Evolutionary conservation across 495 filamentous ascomycete species (phyloP).

Genomic region (Lentithecium fluviatile): DNA sequence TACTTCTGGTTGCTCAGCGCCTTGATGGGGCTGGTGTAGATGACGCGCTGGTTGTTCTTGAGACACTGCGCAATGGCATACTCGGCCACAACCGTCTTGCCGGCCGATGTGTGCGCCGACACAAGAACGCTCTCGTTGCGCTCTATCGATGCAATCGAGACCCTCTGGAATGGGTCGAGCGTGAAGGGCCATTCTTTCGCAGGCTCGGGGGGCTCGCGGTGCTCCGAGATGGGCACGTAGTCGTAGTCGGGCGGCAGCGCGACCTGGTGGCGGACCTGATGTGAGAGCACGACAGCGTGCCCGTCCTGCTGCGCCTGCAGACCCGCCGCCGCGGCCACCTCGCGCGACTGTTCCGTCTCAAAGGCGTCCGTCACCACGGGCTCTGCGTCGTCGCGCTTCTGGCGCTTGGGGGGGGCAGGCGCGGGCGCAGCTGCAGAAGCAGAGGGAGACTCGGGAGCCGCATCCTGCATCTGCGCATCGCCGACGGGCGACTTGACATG

Average conservation of each 20-base stretch:
- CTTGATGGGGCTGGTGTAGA: constrained; percentile 99
- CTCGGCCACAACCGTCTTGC: constrained; percentile 96
- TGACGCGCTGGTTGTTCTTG: constrained; percentile 94
- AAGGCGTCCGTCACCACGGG: constrained; percentile 91
- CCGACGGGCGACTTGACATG: constrained; percentile 56
- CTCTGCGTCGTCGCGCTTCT: constrained; percentile 69
- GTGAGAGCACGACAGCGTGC: constrained; percentile 73
- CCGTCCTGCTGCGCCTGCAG: constrained; percentile 66
- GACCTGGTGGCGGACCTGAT: constrained; percentile 98
- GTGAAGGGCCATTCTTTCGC: constrained; percentile 83
- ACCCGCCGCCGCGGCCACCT: constrained; percentile 79
- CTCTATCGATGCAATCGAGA: constrained; percentile 90
- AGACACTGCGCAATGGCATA: constrained; percentile 98
- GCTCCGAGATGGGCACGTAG: constrained; percentile 87
- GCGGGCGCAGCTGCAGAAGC: constrained; percentile 31
- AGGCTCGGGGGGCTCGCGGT: constrained; percentile 79
- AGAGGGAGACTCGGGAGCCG: constrained; percentile 35
- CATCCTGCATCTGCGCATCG: constrained; percentile 39
- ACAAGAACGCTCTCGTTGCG: constrained; percentile 93
- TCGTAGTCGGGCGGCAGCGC: constrained; percentile 89
- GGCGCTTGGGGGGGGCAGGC: constrained; percentile 61
- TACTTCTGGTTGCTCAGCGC: constrained; percentile 98
- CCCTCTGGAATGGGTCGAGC: constrained; percentile 93
- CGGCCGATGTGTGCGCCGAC: constrained; percentile 94
- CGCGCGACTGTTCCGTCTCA: constrained; percentile 90